phyloP scores from a whole-genome alignment of 371 early-diverging fungal species.

The Amoeboradix gromovi region DNA sequence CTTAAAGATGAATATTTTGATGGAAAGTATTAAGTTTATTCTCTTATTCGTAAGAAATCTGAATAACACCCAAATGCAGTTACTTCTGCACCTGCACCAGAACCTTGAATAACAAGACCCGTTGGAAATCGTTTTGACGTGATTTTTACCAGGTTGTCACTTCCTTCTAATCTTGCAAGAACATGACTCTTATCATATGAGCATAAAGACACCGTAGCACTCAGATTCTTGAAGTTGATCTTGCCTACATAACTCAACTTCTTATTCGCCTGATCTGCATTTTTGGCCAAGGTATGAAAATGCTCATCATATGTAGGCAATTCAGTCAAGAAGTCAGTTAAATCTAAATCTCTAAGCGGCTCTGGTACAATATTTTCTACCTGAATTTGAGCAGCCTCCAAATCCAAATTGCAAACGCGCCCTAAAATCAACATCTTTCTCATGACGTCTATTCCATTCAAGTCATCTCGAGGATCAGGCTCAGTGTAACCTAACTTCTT shows the following conservation, averaged over 20 bases:
- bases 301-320: slow-evolving; percentile 57
- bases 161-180: slow-evolving; percentile 70
- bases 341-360: slow-evolving; percentile 27
- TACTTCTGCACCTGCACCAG: slow-evolving; percentile 85
- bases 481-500: slow-evolving; percentile 84
- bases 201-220: background rate
- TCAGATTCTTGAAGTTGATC: slow-evolving; percentile 27
- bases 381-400: slow-evolving; percentile 37
- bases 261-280: slow-evolving; percentile 30
- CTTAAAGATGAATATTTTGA: too few species aligned
- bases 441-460: slow-evolving; percentile 93
- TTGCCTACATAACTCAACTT: slow-evolving; percentile 74
- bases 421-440: slow-evolving; percentile 67
- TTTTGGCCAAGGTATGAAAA: slow-evolving; percentile 12
- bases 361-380: slow-evolving; percentile 84
- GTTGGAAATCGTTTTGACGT: slow-evolving; percentile 70
- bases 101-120: slow-evolving; percentile 75
- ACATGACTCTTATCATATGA: slow-evolving; percentile 61
- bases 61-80: slow-evolving; percentile 82
- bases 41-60: slow-evolving; percentile 30
- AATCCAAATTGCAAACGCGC: slow-evolving; percentile 46
- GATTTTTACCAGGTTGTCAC: slow-evolving; percentile 84
- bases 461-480: slow-evolving; percentile 88
- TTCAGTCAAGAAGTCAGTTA: slow-evolving; percentile 47
- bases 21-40: too few species aligned